phyloP scores from a whole-genome alignment of 495 filamentous ascomycete genomes.

The Trichoderma reesei region DNA sequence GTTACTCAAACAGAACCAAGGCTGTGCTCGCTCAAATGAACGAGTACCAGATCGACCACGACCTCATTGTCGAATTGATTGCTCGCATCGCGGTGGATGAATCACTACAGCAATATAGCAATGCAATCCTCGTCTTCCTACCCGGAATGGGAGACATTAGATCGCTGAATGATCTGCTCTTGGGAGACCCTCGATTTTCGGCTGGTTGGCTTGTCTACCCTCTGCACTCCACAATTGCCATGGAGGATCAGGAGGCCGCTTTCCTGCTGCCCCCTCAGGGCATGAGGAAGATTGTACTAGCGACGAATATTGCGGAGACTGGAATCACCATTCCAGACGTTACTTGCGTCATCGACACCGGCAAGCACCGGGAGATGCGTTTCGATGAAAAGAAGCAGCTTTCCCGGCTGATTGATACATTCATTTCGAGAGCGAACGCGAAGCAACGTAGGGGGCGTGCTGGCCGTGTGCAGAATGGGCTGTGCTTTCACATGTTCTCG shows the following conservation, averaged over 20 bases:
- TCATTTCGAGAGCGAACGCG: slow-evolving; percentile 88
- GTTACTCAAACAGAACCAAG: slow-evolving; percentile 64
- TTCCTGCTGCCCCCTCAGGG: slow-evolving; percentile 77
- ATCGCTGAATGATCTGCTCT: slow-evolving; percentile 70
- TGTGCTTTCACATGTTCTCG: slow-evolving; percentile 94
- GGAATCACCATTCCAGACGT: slow-evolving; percentile 96
- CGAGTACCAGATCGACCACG: slow-evolving; percentile 79
- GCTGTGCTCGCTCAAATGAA: slow-evolving; percentile 66
- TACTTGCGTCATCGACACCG: slow-evolving; percentile 88
- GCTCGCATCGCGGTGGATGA: slow-evolving; percentile 58
- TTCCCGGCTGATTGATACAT: slow-evolving; percentile 80
- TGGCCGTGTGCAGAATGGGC: slow-evolving; percentile 86
- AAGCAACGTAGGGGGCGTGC: slow-evolving; percentile 90
- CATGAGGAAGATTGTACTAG: slow-evolving; percentile 80
- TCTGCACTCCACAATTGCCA: slow-evolving; percentile 90
- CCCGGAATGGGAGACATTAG: slow-evolving; percentile 92
- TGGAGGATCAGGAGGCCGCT: slow-evolving; percentile 86
- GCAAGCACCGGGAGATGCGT: slow-evolving; percentile 91
- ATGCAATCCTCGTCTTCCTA: slow-evolving; percentile 86
- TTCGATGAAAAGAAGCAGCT: slow-evolving; percentile 90
- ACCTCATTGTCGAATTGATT: slow-evolving; percentile 67
- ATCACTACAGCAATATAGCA: slow-evolving; percentile 60
- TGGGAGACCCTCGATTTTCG: slow-evolving; percentile 59
- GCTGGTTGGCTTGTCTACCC: slow-evolving; percentile 69
- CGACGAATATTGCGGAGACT: slow-evolving; percentile 95